Evolutionary conservation across 1,284 basidiomycete species (phyloP), one percentile per base, ranked within the genome.

Genomic region (Leccinum fallax): DNA sequence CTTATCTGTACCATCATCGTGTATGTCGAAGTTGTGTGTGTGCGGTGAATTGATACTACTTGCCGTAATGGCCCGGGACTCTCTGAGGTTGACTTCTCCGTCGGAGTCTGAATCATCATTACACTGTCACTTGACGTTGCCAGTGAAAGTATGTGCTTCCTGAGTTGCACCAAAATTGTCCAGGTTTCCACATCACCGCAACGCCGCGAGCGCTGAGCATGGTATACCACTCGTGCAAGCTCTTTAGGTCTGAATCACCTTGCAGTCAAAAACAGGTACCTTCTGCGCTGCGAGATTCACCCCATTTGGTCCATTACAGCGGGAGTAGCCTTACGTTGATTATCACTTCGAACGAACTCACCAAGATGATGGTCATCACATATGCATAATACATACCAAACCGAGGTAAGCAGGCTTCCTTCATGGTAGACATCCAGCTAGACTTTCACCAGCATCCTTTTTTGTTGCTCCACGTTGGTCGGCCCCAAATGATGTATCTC

Each of bases 381-480:
- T 34, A 34, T 13, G 32, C 34, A 36, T 6, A 36, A 36, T 36
- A 3, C 34, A 36, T 34, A 34, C 34, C 34, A 34, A 34, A 34
- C 34, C 34, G 1, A 36, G 34, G 34, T 36, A 36, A 36, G 34
- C 13, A 36, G 13, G 34, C 13, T 36, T 36, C 6, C 34, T 36
- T 2, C 5, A 13, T 34, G 34, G 13, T 36, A 36, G 34, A 85
- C 82, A 64, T 72, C 69, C 8, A 85, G 86, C 2, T 79, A 77
- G 51, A 77, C 74, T 0, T 83, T 86, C 61, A 81, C 83, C 13
- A 87, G 86, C 63, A 53, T 89, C 26, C 69, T 77, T 34, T 48
- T 40, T 15, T 28, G 4, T 21, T 13, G 16, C 24, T 28, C 53
- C 21, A n/a, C 48, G 28, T 36, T 52, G 34, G 51, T 53, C 55